Evolutionary conservation across 495 filamentous ascomycete species (phyloP).

Genomic region (Saxophila tyrrhenica): DNA sequence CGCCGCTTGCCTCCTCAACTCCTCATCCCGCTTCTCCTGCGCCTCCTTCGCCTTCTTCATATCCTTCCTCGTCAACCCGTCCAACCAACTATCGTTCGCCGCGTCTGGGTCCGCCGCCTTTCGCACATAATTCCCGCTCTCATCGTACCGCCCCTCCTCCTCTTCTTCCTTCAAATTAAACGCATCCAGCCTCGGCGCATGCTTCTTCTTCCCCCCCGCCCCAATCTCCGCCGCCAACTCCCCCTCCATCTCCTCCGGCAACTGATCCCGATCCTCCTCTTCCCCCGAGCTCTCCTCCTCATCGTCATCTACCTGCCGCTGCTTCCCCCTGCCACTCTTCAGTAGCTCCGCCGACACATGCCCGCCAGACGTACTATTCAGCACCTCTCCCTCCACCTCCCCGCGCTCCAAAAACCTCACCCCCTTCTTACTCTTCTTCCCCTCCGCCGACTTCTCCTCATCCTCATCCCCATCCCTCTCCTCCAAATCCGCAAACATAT

Average conservation of each 20-base stretch:
- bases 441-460: constrained; percentile 30
- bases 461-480: constrained; percentile 36
- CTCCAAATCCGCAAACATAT: constrained; percentile 82
- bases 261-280: constrained; percentile 56
- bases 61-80: constrained; percentile 84
- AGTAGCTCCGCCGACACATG: constrained; percentile 49
- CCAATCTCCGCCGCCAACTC: constrained; percentile 81
- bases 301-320: constrained; percentile 13
- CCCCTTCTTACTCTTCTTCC: constrained; percentile 59
- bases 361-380: constrained; percentile 57
- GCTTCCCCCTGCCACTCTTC: constrained; percentile 23
- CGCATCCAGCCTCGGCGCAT: constrained; percentile 89
- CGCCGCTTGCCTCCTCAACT: constrained; percentile 53
- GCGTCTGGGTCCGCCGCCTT: constrained; percentile 83
- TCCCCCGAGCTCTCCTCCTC: constrained; percentile 48
- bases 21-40: constrained; percentile 72
- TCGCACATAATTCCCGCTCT: constrained; percentile 80
- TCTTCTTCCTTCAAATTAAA: constrained; percentile 89
- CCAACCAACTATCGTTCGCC: constrained; percentile 82
- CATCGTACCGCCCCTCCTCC: constrained; percentile 88
- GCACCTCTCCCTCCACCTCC: constrained; percentile 82
- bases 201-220: constrained; percentile 77
- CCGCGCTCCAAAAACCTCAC: constrained; percentile 65
- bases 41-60: constrained; percentile 81
- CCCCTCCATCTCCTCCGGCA: constrained; percentile 45